Base-by-base conservation (phyloP, 495 filamentous ascomycete species). In the Parmelia sp. region DNA sequence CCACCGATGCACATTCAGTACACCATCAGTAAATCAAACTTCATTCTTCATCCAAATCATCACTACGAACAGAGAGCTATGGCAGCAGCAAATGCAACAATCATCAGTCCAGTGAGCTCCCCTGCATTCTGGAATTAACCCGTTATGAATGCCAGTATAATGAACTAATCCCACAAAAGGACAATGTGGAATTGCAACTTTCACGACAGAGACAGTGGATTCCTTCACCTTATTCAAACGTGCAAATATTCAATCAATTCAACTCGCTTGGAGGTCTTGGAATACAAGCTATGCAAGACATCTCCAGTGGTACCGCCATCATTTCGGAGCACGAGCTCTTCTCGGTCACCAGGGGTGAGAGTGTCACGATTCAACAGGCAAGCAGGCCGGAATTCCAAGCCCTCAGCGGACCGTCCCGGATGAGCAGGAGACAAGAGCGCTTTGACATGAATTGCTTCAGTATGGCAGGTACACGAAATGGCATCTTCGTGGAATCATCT, bases 401-500 rank as follows among this genome's bases (percentile, higher is more conserved):
- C 4, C 60, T 61, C 1, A 25, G n/a, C 42, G 11, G 31, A 3
- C 40, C 11, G 27, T 6, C 4, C 21, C 31, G 25, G 19, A 1
- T 33, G 27, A 3, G 1, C 3, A 11, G 14, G n/a, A 4, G 29
- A n/a, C 5, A 33, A 19, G 17, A 4, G 7, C 57, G 57, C 10
- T 59, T 59, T 40, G 37, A 27, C 0, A 27, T 12, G 19, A 61
- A 61, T 27, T 29, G 15, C 10, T 61, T 61, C 11, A 1, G 23
- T 3, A 61, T 53, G 60, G 44, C 1, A 49, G 59, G 35, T 4
- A 10, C 2, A 4, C 35, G 35, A 47, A 37, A 9, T 3, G 14
- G 51, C 25, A 59, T 59, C 11, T 64, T 64, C 40, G 4, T 51
- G 0, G 4, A 39, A 11, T 19, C 62, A 40, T 64, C 62, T 25